These are phyloP conservation scores for Zoysia japonica DNA, from an alignment of 176 grass and related monocot genomes.

Conservation along the genomic window DNA sequence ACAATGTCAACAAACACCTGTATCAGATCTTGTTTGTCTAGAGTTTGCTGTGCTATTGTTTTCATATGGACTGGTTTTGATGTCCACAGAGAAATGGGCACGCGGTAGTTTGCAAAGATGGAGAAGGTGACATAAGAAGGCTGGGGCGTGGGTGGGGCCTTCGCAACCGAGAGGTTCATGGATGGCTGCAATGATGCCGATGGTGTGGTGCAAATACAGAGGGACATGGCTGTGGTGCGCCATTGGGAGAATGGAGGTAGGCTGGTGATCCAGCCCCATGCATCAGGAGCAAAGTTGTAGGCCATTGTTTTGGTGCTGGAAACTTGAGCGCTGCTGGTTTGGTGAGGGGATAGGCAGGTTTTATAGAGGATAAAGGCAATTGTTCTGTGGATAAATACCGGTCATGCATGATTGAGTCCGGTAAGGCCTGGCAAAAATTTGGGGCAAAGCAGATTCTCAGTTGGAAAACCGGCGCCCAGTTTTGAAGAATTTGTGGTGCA, in stretches of 20 bases:
- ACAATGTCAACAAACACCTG: conserved; percentile 63
- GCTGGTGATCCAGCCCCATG: conserved; percentile 70
- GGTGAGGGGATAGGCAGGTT: conserved; percentile 8
- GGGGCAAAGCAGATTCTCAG: conserved; percentile 38
- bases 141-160: conserved; percentile 42
- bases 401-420: conserved; percentile 37
- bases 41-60: conserved; percentile 42
- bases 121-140: conserved; percentile 64
- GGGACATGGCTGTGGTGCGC: conserved; percentile 62
- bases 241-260: conserved; percentile 81
- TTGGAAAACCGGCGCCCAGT: neutral
- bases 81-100: conserved; percentile 73
- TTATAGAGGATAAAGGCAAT: conserved; percentile 35
- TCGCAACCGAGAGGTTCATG: conserved; percentile 59
- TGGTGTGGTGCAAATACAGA: conserved; percentile 66
- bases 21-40: conserved; percentile 51
- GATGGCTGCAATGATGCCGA: conserved; percentile 40
- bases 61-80: conserved; percentile 76
- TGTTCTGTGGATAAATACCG: conserved; percentile 25
- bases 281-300: conserved; percentile 52
- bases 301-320: conserved; percentile 50
- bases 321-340: conserved; percentile 19
- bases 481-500: conserved; percentile 11
- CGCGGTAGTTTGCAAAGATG: conserved; percentile 61
- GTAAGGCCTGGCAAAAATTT: conserved; percentile 27